Evolutionary conservation across 2,329 filamentous ascomycete species (phyloP).

Genomic region (Botrytis hyacinthi): DNA sequence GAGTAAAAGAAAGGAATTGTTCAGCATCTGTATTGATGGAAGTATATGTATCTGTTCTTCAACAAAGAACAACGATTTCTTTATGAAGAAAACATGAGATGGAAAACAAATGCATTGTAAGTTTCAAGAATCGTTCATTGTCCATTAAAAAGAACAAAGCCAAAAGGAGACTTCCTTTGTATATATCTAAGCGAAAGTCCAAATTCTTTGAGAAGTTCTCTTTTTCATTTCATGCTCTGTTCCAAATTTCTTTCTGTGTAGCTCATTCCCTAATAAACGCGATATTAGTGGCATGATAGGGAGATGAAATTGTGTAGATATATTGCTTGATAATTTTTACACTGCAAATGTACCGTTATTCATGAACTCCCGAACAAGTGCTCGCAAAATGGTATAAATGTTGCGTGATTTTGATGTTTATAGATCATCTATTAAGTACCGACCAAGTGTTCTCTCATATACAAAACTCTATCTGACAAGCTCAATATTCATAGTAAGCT

Average conservation of each 20-base stretch:
- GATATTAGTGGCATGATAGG: background rate
- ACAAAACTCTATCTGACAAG: background rate
- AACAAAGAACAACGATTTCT: background rate
- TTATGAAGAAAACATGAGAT: background rate
- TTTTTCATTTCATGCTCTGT: background rate
- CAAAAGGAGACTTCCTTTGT: background rate
- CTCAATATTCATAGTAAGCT: background rate
- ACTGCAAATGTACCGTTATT: background rate
- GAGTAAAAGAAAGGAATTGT: slow-evolving; percentile 9
- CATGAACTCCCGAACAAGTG: background rate
- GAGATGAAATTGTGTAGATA: background rate
- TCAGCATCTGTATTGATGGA: background rate
- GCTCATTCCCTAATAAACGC: background rate
- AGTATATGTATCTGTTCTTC: background rate
- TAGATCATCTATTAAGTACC: background rate
- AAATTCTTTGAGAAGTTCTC: background rate
- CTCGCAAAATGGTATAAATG: background rate
- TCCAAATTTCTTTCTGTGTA: background rate
- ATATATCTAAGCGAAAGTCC: too few relatives aligned
- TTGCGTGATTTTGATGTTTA: background rate
- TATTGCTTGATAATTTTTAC: background rate
- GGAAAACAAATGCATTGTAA: background rate
- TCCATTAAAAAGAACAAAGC: background rate
- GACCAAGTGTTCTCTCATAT: background rate
- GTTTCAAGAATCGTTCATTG: background rate